Evolutionary conservation across 2,329 filamentous ascomycete genomes (phyloP).

Genomic region (Cryphonectria nitschkei): DNA sequence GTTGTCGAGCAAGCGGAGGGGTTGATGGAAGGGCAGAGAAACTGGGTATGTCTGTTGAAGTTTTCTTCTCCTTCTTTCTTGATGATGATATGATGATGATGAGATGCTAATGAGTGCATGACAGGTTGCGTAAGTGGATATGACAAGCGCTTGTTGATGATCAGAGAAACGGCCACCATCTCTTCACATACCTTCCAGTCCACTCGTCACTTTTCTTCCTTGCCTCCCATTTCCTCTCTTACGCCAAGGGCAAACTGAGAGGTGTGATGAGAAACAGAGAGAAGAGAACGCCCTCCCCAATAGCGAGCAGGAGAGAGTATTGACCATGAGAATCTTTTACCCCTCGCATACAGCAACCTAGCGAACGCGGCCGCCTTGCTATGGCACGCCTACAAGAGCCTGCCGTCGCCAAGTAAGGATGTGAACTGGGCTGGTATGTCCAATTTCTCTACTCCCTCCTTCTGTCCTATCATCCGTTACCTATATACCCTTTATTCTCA

Average conservation of each 20-base stretch:
- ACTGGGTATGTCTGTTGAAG: constrained; percentile 65
- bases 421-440: constrained; percentile 76
- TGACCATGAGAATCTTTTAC: background rate
- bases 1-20: constrained; percentile 71
- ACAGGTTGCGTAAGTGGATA: constrained; percentile 21
- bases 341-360: constrained; percentile 63
- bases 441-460: background rate
- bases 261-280: background rate
- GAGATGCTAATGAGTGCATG: background rate
- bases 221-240: background rate
- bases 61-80: constrained; percentile 30
- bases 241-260: background rate
- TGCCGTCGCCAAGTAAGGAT: constrained; percentile 64
- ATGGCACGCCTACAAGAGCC: constrained; percentile 79
- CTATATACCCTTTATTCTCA: background rate
- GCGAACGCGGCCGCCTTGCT: constrained; percentile 75
- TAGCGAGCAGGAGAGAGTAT: background rate
- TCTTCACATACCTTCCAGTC: background rate
- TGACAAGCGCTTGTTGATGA: background rate
- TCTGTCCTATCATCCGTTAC: constrained; percentile 6
- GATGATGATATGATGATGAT: background rate
- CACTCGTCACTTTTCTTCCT: too few relatives aligned
- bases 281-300: too few relatives aligned
- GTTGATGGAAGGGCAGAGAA: constrained; percentile 72
- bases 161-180: background rate